phyloP scores from a whole-genome alignment of 352 stramenopile genomes.

The Phytophthora idaei region DNA sequence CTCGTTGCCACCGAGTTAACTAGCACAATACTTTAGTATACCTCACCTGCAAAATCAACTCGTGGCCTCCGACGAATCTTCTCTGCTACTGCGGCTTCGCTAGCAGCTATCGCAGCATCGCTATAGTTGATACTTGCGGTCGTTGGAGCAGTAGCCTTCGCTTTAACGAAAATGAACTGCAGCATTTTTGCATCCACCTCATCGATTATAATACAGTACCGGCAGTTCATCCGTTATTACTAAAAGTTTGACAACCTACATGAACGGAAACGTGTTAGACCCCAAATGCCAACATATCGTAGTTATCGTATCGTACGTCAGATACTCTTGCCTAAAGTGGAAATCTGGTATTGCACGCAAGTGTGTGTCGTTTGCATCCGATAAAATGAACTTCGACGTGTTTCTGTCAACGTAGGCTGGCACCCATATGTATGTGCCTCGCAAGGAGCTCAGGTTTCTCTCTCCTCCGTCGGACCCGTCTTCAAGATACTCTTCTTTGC shows the following conservation, averaged over 20 bases:
- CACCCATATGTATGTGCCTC: constrained; percentile 52
- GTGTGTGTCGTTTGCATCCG: not conserved
- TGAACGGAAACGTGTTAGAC: not conserved
- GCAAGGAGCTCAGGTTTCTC: constrained; percentile 19
- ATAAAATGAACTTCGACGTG: constrained; percentile 4
- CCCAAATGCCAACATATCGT: not conserved
- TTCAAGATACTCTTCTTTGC: constrained; percentile 7
- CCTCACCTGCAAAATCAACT: constrained; percentile 3
- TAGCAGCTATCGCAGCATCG: constrained; percentile 30
- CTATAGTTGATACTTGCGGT: constrained; percentile 12
- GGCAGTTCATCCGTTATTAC: constrained; percentile 53
- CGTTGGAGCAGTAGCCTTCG: not conserved
- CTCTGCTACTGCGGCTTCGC: constrained; percentile 34
- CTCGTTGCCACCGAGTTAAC: not conserved
- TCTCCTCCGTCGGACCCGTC: constrained; percentile 8
- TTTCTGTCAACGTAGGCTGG: constrained; percentile 5
- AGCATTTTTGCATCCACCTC: constrained; percentile 46
- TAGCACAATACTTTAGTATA: no score
- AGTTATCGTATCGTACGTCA: constrained; percentile 1
- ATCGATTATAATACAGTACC: constrained; percentile 12
- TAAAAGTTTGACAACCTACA: constrained; percentile 52
- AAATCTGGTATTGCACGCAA: constrained; percentile 68
- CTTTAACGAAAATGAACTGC: constrained; percentile 45
- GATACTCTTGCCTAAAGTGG: constrained; percentile 56
- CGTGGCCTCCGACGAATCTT: constrained; percentile 19